Conservation (phyloP, 1,284 basidiomycete genomes). For the Coriolopsis trogii region DNA sequence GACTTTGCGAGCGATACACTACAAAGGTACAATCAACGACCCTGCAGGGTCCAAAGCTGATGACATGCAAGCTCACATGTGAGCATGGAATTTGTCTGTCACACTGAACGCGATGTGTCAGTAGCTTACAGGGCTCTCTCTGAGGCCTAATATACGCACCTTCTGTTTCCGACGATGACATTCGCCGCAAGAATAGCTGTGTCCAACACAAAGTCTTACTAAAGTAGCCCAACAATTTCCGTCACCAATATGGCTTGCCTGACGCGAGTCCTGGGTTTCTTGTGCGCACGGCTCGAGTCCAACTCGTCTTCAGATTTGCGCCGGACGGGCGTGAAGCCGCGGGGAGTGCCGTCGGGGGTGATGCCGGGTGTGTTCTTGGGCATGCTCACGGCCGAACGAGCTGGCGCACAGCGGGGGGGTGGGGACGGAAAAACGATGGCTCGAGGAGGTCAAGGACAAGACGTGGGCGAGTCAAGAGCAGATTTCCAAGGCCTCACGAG, state of each 20-base stretch:
- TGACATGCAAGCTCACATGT: slow-evolving; percentile 64
- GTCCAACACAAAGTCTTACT: slow-evolving; percentile 2
- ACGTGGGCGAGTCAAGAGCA: too few relatives aligned
- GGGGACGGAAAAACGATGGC: slow-evolving; percentile 3
- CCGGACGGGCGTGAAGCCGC: slow-evolving; percentile 35
- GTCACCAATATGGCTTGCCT: slow-evolving; percentile 47
- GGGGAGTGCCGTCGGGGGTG: slow-evolving; percentile 20
- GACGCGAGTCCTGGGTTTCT: slow-evolving; percentile 76
- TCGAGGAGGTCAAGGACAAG: too few relatives aligned
- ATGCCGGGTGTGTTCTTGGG: slow-evolving; percentile 27
- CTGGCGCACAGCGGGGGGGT: not conserved
- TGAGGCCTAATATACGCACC: slow-evolving; percentile 44
- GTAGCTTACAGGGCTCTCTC: not conserved
- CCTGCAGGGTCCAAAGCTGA: slow-evolving; percentile 16
- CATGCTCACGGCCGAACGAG: slow-evolving; percentile 21
- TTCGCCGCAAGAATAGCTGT: slow-evolving; percentile 83
- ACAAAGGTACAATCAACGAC: slow-evolving; percentile 7
- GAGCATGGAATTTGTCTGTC: slow-evolving; percentile 81
- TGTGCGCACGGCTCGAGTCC: slow-evolving; percentile 46
- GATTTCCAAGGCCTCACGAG: not conserved
- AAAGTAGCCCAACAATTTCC: not conserved
- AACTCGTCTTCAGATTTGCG: slow-evolving; percentile 67
- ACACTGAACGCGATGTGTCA: slow-evolving; percentile 49
- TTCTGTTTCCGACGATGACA: slow-evolving; percentile 85
- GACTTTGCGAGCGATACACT: slow-evolving; percentile 83